Percentiles rank a stretch among this genome's conserved stretches.
These are phyloP conservation scores for Scutellaria minor DNA, from an alignment of 257 asterid genomes.

Conservation along the genomic window DNA sequence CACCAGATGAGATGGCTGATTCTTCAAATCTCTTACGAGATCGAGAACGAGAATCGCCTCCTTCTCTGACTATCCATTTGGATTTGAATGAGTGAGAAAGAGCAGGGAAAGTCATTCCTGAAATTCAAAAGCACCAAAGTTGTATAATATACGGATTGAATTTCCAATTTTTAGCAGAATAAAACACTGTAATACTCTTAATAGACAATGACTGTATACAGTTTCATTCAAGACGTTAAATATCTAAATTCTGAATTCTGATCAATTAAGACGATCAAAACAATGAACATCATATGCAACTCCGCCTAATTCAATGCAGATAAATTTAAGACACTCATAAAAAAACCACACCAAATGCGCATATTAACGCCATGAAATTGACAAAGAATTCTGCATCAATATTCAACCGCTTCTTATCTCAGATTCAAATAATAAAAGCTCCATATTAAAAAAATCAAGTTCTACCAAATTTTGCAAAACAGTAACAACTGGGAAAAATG, in stretches of 20 bases:
- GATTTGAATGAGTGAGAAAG: conserved; percentile 39
- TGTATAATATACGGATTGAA: conserved; percentile 17
- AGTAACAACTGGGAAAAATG: conserved; percentile 6
- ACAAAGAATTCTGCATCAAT: background rate
- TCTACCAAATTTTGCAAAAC: background rate
- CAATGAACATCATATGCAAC: background rate
- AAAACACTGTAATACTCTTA: background rate
- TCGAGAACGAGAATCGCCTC: conserved; percentile 36
- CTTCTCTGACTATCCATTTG: conserved; percentile 31
- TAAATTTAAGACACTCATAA: background rate
- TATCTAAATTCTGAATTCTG: background rate
- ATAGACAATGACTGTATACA: background rate
- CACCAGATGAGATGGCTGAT: conserved; percentile 5
- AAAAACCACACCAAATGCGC: background rate
- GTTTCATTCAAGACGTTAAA: background rate
- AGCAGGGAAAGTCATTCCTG: conserved; percentile 45
- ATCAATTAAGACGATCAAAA: background rate
- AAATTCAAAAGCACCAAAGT: conserved; percentile 25
- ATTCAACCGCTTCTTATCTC: background rate
- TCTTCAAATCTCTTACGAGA: conserved; percentile 26
- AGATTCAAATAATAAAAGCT: conserved; percentile 20
- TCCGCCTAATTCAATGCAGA: conserved; percentile 11
- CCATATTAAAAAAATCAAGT: background rate
- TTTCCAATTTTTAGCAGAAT: conserved; percentile 11
- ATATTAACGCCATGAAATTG: background rate